phyloP scores from a whole-genome alignment of 306 rosid genomes.

The Morella rubra region DNA sequence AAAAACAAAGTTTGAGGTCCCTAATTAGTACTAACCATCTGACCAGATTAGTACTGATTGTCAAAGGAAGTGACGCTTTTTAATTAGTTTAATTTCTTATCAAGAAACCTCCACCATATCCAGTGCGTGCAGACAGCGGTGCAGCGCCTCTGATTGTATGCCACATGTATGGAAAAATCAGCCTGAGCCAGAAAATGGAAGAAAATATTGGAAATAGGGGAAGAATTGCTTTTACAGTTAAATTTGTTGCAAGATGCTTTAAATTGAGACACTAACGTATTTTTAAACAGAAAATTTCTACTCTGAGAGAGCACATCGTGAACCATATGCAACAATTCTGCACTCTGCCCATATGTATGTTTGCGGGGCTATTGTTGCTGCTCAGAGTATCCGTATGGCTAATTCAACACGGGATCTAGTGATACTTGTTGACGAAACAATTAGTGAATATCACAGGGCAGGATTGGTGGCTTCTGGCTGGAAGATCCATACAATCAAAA shows the following conservation, averaged over 20 bases:
- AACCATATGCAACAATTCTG: slow-evolving; percentile 89
- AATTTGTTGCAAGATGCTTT: slow-evolving; percentile 8
- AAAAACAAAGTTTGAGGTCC: not conserved
- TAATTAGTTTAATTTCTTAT: not conserved
- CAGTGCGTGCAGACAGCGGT: too few species aligned
- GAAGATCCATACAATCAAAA: slow-evolving; percentile 71
- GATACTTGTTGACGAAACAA: slow-evolving; percentile 78
- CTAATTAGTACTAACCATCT: not conserved
- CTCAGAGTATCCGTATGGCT: slow-evolving; percentile 87
- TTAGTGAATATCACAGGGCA: slow-evolving; percentile 65
- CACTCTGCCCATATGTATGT: slow-evolving; percentile 86
- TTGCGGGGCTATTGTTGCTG: slow-evolving; percentile 85
- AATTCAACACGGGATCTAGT: slow-evolving; percentile 88
- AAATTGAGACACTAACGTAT: slow-evolving; percentile 22
- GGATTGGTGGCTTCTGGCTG: slow-evolving; percentile 87
- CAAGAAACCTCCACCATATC: not conserved
- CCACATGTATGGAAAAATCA: too few species aligned
- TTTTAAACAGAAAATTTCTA: slow-evolving; percentile 56
- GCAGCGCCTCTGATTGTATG: too few species aligned
- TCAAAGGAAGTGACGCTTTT: not conserved
- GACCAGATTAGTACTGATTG: not conserved
- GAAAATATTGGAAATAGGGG: too few species aligned
- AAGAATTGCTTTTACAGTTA: too few species aligned
- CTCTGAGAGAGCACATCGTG: slow-evolving; percentile 59
- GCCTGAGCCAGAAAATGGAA: too few species aligned